These are phyloP conservation scores for Monilinia fructigena DNA, from an alignment of 2,329 filamentous ascomycete genomes.

Conservation along the genomic window DNA sequence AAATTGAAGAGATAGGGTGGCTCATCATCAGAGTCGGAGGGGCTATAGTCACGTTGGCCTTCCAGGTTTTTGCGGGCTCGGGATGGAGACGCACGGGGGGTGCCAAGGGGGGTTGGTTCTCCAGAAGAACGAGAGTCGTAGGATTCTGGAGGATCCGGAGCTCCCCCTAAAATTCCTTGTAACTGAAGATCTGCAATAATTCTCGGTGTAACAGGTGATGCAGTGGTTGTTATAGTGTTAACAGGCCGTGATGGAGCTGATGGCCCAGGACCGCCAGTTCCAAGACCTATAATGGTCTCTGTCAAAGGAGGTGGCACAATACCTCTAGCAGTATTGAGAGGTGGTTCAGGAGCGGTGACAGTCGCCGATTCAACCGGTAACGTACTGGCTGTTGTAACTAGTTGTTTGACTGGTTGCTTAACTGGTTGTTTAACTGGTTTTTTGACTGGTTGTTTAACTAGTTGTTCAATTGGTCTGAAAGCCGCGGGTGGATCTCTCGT, in stretches of 20 bases:
- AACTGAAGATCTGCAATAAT: no score
- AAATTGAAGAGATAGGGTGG: conserved; percentile 7
- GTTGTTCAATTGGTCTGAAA: neutral
- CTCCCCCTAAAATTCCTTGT: neutral
- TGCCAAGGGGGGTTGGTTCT: neutral
- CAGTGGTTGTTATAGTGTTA: no score
- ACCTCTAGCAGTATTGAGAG: neutral
- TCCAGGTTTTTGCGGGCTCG: neutral
- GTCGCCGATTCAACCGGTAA: neutral
- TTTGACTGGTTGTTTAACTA: no score
- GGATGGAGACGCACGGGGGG: neutral
- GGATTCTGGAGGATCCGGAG: neutral
- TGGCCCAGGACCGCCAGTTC: no score
- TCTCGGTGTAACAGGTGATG: no score
- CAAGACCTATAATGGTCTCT: no score
- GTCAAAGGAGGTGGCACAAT: neutral
- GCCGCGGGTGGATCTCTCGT: neutral
- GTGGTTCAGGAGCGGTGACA: neutral
- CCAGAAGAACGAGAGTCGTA: no score
- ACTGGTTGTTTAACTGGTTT: neutral
- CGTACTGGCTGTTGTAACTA: neutral
- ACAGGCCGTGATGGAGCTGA: neutral
- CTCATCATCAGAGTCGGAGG: neutral
- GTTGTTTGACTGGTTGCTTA: no score
- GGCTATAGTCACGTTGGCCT: neutral